Evolutionary conservation across 345 rosid species (phyloP), one percentile per base, ranked within the genome.

Genomic region (Pugionium cornutum): DNA sequence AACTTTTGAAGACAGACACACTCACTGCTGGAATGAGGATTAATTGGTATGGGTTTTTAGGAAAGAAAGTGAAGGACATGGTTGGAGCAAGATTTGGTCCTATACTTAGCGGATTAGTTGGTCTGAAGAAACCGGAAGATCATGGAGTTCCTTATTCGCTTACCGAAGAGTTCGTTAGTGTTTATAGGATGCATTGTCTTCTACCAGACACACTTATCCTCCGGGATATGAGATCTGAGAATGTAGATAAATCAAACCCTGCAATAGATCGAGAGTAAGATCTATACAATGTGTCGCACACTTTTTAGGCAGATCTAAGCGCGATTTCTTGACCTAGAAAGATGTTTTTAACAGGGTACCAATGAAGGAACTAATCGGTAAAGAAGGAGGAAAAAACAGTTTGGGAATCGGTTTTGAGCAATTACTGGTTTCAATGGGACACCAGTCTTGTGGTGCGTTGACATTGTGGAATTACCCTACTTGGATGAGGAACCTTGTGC

Each of bases 361-460:
- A 4, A 49, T 84, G 78, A 49, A 3, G 9, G 30, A 76, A 11
- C 25, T 81, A 66, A 58, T 78, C 40, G 88, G 91, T 5, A 70
- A 33, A 0, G 47, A 63, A 11, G 91, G 91, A 57, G 86, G 82
- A 55, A 54, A 59, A 58, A 45, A 32, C 27, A 54, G 74, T 37
- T 25, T 80, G 18, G 30, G 52, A 42, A 80, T 81, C 54, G 91
- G 88, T 53, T 81, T 82, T 46, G 65, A 57, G 0, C 57, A 58
- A 33, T 70, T 73, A 49, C 64, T 86, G 69, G 84, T 86, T 1
- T 86, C 91, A 49, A 83, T 86, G 91, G 91, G 91, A 9, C 86
- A 85, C 43, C 91, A 85, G 67, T 86, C 88, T 36, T 31, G 81
- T 37, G 91, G 88, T 0, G 86, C 82, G 2, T 59, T 85, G 9